Percentiles rank a stretch among this genome's conserved stretches.
Conservation (phyloP, 306 rosid species). For the Comarum palustre region DNA sequence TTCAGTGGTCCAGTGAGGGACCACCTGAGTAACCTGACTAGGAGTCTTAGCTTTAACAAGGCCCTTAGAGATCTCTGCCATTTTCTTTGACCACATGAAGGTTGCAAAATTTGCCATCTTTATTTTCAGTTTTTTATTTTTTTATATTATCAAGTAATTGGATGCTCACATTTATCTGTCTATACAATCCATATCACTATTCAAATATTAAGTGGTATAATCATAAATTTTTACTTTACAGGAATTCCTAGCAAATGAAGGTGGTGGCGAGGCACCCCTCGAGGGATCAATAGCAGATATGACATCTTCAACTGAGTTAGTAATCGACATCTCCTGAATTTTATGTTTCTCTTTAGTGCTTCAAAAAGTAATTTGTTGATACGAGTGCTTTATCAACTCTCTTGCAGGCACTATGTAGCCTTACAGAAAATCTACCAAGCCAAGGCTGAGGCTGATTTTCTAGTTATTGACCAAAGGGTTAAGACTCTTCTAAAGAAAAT, state of each 20-base stretch:
- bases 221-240: slow-evolving; percentile 31
- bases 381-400: slow-evolving; percentile 23
- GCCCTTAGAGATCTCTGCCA: background rate
- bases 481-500: slow-evolving; percentile 64
- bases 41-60: background rate
- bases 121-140: too few species aligned
- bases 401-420: slow-evolving; percentile 71
- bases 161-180: slow-evolving; percentile 1
- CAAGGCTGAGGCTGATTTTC: slow-evolving; percentile 91
- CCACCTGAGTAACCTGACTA: background rate
- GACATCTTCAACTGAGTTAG: slow-evolving; percentile 98
- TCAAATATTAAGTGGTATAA: slow-evolving; percentile 12
- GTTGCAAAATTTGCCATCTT: background rate
- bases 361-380: slow-evolving; percentile 22
- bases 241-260: slow-evolving; percentile 88
- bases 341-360: slow-evolving; percentile 17
- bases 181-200: background rate
- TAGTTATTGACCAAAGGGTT: slow-evolving; percentile 63
- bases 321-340: slow-evolving; percentile 22
- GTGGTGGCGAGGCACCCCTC: slow-evolving; percentile 85
- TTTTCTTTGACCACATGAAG: slow-evolving; percentile 5
- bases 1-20: background rate
- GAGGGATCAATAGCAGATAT: slow-evolving; percentile 99
- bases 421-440: slow-evolving; percentile 87
- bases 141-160: background rate